A percentile compares a stretch with the other conserved stretches of the same genome.
phyloP scores from a whole-genome alignment of 306 rosid species.

The Arachis hypogaea region DNA sequence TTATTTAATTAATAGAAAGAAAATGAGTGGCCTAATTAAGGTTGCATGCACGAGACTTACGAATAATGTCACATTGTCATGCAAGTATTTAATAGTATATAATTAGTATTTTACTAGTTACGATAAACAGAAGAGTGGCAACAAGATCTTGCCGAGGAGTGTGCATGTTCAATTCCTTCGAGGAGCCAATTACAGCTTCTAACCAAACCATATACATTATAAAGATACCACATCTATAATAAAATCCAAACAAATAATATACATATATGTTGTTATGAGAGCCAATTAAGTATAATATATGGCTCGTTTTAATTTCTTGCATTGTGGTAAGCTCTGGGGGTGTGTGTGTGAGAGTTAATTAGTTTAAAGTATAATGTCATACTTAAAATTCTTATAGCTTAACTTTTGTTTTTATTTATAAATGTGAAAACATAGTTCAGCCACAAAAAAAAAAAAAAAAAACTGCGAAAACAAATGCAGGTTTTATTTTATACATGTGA shows the following conservation, averaged over 20 bases:
- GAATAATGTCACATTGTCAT: slow-evolving; percentile 65
- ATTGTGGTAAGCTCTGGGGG: no score
- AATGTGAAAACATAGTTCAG: no score
- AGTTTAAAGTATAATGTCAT: no score
- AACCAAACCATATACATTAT: neutral
- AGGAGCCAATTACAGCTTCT: neutral
- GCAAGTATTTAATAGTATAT: neutral
- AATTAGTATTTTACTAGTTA: slow-evolving; percentile 37
- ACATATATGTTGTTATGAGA: neutral
- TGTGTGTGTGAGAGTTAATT: no score
- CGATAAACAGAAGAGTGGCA: slow-evolving; percentile 33
- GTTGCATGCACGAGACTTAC: slow-evolving; percentile 54
- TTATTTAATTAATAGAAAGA: slow-evolving; percentile 37
- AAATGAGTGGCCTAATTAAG: slow-evolving; percentile 29
- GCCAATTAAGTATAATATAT: neutral
- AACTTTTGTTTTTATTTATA: no score
- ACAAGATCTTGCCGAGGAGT: slow-evolving; percentile 42
- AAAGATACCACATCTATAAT: neutral
- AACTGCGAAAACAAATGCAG: no score
- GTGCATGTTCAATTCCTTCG: slow-evolving; percentile 40
- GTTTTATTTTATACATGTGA: no score
- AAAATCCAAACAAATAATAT: neutral
- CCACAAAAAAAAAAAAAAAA: no score
- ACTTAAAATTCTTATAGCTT: no score
- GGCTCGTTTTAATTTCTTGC: no score